Conservation (phyloP, 805 yeast genomes). For the Myxozyma melibiosi region DNA sequence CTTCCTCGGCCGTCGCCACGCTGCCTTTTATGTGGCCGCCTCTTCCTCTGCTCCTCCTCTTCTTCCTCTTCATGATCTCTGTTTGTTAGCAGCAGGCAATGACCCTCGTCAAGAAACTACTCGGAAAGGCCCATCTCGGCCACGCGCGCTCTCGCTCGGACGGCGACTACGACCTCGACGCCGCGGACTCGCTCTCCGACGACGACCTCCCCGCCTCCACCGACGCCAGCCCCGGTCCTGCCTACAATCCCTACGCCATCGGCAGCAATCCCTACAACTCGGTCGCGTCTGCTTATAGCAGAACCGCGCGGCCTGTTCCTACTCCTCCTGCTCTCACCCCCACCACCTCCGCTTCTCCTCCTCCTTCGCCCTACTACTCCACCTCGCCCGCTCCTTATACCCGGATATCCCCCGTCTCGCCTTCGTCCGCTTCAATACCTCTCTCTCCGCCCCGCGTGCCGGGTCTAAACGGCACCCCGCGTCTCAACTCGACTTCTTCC, state of each 20-base stretch:
- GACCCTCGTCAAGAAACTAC: conserved; percentile 3
- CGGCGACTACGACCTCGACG: not conserved
- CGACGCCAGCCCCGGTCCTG: not conserved
- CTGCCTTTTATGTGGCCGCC: not conserved
- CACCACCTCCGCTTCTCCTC: not conserved
- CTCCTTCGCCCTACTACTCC: not conserved
- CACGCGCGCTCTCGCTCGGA: conserved; percentile 2
- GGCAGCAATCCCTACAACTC: conserved; percentile 22
- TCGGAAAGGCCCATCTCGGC: conserved; percentile 6
- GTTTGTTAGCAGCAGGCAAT: not conserved
- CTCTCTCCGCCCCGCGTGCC: conserved; percentile 9
- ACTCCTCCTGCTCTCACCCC: not conserved
- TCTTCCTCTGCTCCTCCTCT: not conserved
- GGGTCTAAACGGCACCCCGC: conserved; percentile 11
- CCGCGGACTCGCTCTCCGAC: not conserved
- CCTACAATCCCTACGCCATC: conserved; percentile 24
- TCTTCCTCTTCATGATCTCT: not conserved
- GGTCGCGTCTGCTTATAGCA: conserved; percentile 10
- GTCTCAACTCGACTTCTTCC: conserved; percentile 1
- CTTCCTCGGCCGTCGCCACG: not conserved
- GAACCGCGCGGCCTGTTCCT: no score
- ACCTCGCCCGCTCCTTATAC: no score
- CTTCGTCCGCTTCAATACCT: not conserved
- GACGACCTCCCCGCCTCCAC: no score
- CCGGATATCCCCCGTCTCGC: conserved; percentile 5